phyloP scores from a whole-genome alignment of 208 protist species.

The Acanthamoeba lenticulata region DNA sequence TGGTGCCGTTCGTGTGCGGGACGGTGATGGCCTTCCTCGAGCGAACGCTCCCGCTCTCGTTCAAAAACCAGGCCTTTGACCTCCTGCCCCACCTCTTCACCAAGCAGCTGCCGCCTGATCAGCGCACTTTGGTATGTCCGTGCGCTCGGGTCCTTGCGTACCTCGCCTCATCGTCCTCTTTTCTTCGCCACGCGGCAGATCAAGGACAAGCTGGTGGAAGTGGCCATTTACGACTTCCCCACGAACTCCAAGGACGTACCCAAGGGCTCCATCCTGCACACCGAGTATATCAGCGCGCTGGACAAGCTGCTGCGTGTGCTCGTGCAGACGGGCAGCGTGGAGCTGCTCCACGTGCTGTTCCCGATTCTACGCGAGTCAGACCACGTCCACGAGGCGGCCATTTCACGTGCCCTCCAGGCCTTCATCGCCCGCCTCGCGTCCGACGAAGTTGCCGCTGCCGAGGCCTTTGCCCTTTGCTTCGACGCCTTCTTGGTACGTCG shows the following conservation, averaged over 20 bases:
- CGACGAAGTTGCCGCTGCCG: constrained; percentile 21
- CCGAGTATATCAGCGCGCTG: constrained; percentile 76
- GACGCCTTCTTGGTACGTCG: constrained; percentile 46
- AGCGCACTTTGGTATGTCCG: constrained; percentile 24
- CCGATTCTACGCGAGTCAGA: constrained; percentile 73
- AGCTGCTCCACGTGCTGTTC: constrained; percentile 69
- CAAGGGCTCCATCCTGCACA: constrained; percentile 68
- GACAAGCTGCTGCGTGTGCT: constrained; percentile 76
- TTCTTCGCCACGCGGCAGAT: background rate
- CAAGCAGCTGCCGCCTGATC: constrained; percentile 31
- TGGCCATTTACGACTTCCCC: constrained; percentile 80
- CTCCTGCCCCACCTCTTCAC: constrained; percentile 57
- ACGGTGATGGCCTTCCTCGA: constrained; percentile 57
- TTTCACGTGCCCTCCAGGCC: constrained; percentile 57
- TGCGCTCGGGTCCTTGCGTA: too few relatives aligned
- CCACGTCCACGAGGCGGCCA: constrained; percentile 67
- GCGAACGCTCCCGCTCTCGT: background rate
- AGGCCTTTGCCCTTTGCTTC: constrained; percentile 74
- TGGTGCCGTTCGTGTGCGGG: constrained; percentile 54
- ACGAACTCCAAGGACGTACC: constrained; percentile 70
- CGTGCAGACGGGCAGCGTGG: constrained; percentile 60
- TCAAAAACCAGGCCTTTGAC: constrained; percentile 64
- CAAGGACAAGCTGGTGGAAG: constrained; percentile 79
- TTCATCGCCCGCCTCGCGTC: constrained; percentile 45
- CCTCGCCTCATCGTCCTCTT: too few relatives aligned